phyloP scores from a whole-genome alignment of 2,329 filamentous ascomycete genomes.

The Thelonectria olida region DNA sequence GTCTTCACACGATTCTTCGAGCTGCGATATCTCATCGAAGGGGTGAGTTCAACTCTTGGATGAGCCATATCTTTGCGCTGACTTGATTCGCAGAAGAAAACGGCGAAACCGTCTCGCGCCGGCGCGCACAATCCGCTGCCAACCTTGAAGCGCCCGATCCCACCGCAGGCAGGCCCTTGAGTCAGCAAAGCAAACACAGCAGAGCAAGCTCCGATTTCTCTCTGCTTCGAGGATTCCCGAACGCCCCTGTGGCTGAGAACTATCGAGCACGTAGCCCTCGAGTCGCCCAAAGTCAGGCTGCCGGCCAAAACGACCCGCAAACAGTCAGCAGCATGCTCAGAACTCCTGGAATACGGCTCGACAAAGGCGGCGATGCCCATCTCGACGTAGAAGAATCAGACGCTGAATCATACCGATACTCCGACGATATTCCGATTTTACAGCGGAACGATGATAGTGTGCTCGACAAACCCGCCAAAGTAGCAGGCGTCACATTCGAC shows the following conservation, averaged over 20 bases:
- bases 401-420: constrained; percentile 70
- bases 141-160: constrained; percentile 67
- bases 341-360: constrained; percentile 62
- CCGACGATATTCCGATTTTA: constrained; percentile 73
- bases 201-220: constrained; percentile 78
- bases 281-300: constrained; percentile 35
- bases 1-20: constrained; percentile 78
- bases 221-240: constrained; percentile 62
- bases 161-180: constrained; percentile 61
- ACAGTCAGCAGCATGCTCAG: constrained; percentile 60
- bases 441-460: constrained; percentile 73
- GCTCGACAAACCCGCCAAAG: constrained; percentile 59
- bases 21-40: constrained; percentile 73
- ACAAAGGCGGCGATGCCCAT: constrained; percentile 41
- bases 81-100: constrained; percentile 46
- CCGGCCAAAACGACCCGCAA: constrained; percentile 40
- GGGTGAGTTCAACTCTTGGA: constrained; percentile 57
- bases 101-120: constrained; percentile 56
- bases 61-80: background rate
- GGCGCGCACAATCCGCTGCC: constrained; percentile 68
- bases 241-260: constrained; percentile 54
- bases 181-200: constrained; percentile 72
- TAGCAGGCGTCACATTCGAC: constrained; percentile 66
- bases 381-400: constrained; percentile 75
- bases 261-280: constrained; percentile 46